These are phyloP conservation scores for Lolium perenne DNA, from an alignment of 176 grass and related monocot genomes.

Conservation along the genomic window DNA sequence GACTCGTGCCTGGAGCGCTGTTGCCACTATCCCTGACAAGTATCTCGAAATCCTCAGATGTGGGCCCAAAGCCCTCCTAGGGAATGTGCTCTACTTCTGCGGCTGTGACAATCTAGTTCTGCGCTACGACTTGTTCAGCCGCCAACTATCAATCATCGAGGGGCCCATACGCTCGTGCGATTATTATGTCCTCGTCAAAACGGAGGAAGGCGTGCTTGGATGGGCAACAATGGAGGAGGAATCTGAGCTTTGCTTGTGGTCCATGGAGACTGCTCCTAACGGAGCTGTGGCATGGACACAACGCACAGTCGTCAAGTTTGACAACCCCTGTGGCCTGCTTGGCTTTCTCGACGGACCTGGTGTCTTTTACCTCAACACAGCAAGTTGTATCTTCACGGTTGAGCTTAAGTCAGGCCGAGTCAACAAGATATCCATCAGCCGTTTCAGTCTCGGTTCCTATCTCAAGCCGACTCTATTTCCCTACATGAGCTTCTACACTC, in stretches of 20 bases:
- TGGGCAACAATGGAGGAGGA: background rate
- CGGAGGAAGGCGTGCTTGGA: background rate
- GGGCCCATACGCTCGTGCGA: background rate
- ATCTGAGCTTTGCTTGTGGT: background rate
- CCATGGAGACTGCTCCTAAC: background rate
- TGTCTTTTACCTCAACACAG: background rate
- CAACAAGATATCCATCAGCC: background rate
- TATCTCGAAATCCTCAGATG: background rate
- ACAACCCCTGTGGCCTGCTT: background rate
- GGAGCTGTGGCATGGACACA: background rate
- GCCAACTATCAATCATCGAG: background rate
- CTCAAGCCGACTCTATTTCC: background rate
- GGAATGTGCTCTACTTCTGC: background rate
- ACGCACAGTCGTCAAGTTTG: background rate
- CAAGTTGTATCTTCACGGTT: background rate
- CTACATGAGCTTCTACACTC: constrained; percentile 21
- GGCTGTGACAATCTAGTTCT: background rate
- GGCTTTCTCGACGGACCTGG: background rate
- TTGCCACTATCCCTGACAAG: background rate
- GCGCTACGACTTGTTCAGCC: background rate
- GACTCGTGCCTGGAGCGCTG: background rate
- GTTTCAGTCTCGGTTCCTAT: background rate
- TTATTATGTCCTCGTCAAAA: background rate
- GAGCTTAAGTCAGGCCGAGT: constrained; percentile 13
- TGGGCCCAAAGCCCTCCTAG: background rate